These are phyloP conservation scores for Thielaviopsis populi DNA, from an alignment of 2,329 filamentous ascomycete genomes.

Conservation along the genomic window DNA sequence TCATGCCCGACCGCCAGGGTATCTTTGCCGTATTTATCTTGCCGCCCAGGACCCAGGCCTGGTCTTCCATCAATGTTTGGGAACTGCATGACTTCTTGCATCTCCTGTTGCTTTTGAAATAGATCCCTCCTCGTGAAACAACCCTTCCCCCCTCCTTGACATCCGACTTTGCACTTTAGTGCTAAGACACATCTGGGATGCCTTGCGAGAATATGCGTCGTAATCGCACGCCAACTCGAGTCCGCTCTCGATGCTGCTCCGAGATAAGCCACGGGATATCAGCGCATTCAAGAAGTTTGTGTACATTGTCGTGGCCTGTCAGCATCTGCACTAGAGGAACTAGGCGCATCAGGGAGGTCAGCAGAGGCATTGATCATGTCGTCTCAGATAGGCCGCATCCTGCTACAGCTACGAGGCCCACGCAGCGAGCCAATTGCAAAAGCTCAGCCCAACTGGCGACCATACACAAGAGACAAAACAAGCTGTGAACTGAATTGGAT, in stretches of 20 bases:
- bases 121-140: constrained; percentile 1
- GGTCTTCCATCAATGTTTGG: background rate
- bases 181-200: background rate
- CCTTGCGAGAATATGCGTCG: background rate
- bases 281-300: too few species aligned
- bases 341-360: too few species aligned
- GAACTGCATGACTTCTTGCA: background rate
- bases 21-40: too few species aligned
- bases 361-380: background rate
- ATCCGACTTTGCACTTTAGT: background rate
- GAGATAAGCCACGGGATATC: too few species aligned
- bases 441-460: too few species aligned
- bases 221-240: too few species aligned
- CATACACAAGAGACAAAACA: too few species aligned
- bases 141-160: background rate
- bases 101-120: background rate
- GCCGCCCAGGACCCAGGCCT: background rate
- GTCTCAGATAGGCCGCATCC: background rate
- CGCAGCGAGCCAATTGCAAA: too few species aligned
- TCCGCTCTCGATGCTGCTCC: background rate
- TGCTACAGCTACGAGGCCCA: background rate
- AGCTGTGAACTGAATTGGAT: too few species aligned
- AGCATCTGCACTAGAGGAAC: too few species aligned
- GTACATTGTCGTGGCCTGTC: too few species aligned
- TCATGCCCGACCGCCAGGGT: background rate